A percentile compares a stretch with the other conserved stretches of the same genome.
Conservation (phyloP, 83 land plant species). For the Larix sibirica region DNA sequence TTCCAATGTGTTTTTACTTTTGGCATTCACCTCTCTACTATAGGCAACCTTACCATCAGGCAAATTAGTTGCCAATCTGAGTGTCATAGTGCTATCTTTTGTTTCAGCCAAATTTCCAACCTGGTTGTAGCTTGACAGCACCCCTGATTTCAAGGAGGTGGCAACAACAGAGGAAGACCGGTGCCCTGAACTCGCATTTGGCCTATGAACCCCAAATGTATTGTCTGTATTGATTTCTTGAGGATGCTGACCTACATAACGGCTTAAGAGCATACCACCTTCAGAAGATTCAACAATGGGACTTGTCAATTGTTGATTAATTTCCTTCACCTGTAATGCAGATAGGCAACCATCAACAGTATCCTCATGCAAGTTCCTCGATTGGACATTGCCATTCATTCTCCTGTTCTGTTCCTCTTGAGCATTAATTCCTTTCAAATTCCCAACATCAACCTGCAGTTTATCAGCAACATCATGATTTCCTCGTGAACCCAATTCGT, state of each 20-base stretch:
- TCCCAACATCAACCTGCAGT: neutral
- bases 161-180: neutral
- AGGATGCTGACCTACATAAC: neutral
- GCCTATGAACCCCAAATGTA: neutral
- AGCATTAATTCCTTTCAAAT: neutral
- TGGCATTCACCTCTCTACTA: neutral
- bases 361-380: neutral
- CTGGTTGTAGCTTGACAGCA: neutral
- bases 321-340: neutral
- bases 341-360: neutral
- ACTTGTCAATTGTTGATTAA: neutral
- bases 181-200: neutral
- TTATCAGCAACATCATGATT: neutral
- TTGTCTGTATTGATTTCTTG: neutral
- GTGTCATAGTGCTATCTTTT: neutral
- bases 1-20: neutral
- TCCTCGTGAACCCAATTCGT: neutral
- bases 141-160: neutral
- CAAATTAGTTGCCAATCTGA: neutral
- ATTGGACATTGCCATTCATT: neutral
- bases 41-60: neutral
- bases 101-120: neutral
- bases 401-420: conserved; percentile 3
- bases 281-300: conserved; percentile 5
- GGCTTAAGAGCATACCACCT: neutral